Base-by-base conservation (phyloP, 352 stramenopile genomes). In the Globisporangium polare region DNA sequence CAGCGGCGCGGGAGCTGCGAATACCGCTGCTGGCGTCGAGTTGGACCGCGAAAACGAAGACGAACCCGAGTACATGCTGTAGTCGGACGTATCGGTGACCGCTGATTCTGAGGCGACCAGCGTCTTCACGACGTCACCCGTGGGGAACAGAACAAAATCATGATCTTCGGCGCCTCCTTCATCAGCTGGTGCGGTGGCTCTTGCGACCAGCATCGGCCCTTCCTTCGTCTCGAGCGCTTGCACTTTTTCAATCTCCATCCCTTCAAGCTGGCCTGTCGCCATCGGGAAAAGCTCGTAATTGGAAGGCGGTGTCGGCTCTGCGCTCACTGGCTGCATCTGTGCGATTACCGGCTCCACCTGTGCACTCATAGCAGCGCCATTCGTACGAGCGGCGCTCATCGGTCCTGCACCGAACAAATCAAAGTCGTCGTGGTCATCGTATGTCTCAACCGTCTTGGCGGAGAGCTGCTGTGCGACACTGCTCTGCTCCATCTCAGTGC, bases 251-350 rank as follows among this genome's bases (percentile, higher is more conserved):
- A 18, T 41, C 31, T 27, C 33, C 24, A 37, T 27, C 7, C 42
- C 24, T n/a, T 24, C 33, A 5, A 15, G 18, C 26, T 56, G 57
- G 15, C 52, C 43, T 24, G 66, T 49, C 5, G 72, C 54, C 17
- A 67, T 56, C 13, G 76, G 74, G 55, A 81, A 83, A 5, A 86
- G 70, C 22, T 86, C 72, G 55, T 73, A 79, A 20, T 68, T 71
- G 27, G 49, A 61, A 10, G 72, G 64, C 2, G 72, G 79, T 49
- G 42, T 46, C 13, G 60, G 42, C 15, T 56, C 35, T 50, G 54
- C 37, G 18, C 35, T 52, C 26, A 27, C 41, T 17, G 39, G 10
- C 9, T 52, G 24, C 26, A 39, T 12, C 3, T 35, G 37, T 3
- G 24, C 39, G 2, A 29, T 26, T 33, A 33, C 29, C 29, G 29